Evolutionary conservation across 805 yeast species (phyloP), one percentile per base, ranked within the genome.

Genomic region (Yamadazyma ubonensis): DNA sequence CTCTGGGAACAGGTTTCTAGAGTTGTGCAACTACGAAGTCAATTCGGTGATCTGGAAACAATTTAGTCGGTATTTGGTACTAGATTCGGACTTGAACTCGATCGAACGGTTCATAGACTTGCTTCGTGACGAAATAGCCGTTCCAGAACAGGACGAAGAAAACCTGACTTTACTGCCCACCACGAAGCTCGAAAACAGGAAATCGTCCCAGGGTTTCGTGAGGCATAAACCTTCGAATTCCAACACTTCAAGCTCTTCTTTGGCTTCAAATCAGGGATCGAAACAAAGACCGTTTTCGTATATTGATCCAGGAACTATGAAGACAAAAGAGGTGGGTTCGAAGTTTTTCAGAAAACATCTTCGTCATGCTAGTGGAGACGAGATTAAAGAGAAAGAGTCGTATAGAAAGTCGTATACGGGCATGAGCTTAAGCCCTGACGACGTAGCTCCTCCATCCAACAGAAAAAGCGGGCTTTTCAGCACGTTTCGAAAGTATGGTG

Each of bases 311-410:
- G 44, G 55, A 5, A 41, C 51, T 5, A 36, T 42, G 12, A 61
- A 61, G 39, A 26, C 45, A 6, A 56, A 58, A 25, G 58, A 57
- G n/a, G 18, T 38, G 2, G 28, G 45, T 4, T 38, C 52, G 2
- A 74, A 75, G 19, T 70, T 83, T 38, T 82, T 83, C 62, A 67
- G 84, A 47, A 74, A 81, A 45, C 87, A 81, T 50, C 71, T 75
- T 34, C 73, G 85, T 41, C 73, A 83, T n/a, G 75, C 73, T 35
- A 48, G 33, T 16, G 41, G 37, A 20, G 29, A 28, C 17, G 37
- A 29, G 6, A 3, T 26, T 10, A 26, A 23, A 21, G 40, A 40
- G n/a, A 39, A 32, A 11, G 35, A 32, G 10, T 16, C 40, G 12
- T 16, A 7, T 16, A 22, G 40, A 16, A 42, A 38, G 29, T 47